Conservation (phyloP, 1,284 basidiomycete genomes). For the Irpex lacteus region DNA sequence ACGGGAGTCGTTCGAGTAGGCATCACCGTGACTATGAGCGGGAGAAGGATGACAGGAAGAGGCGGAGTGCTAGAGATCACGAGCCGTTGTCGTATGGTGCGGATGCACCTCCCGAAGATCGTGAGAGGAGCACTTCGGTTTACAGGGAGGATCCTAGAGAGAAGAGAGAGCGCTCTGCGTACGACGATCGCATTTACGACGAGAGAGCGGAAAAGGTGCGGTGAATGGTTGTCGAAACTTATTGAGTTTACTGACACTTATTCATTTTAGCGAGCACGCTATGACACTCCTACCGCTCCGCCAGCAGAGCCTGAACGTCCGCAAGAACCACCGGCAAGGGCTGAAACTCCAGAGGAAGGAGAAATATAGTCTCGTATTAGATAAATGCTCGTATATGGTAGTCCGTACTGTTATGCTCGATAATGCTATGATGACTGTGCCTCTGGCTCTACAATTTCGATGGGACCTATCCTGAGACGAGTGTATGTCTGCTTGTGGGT, state of each 20-base stretch:
- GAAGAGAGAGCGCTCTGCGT: constrained; percentile 39
- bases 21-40: constrained; percentile 46
- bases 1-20: constrained; percentile 36
- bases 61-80: constrained; percentile 31
- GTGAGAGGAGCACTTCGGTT: constrained; percentile 48
- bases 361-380: constrained; percentile 54
- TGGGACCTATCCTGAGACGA: constrained; percentile 79
- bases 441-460: constrained; percentile 36
- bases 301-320: constrained; percentile 20
- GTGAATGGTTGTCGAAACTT: constrained; percentile 8
- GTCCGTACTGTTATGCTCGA: background rate
- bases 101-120: constrained; percentile 35
- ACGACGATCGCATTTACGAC: constrained; percentile 45
- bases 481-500: constrained; percentile 94
- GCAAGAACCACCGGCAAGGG: constrained; percentile 37
- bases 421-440: constrained; percentile 24
- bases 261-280: constrained; percentile 46
- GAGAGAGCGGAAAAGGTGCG: constrained; percentile 63
- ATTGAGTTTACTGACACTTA: background rate
- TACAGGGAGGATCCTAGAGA: constrained; percentile 42
- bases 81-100: constrained; percentile 34
- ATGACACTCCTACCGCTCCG: constrained; percentile 40
- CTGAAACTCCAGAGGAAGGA: constrained; percentile 78
- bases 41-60: constrained; percentile 42
- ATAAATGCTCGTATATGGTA: background rate